A percentile compares a stretch with the other conserved stretches of the same genome.
Evolutionary conservation across 305 asterid species (phyloP).

Genomic region (Fraxinus ornus): DNA sequence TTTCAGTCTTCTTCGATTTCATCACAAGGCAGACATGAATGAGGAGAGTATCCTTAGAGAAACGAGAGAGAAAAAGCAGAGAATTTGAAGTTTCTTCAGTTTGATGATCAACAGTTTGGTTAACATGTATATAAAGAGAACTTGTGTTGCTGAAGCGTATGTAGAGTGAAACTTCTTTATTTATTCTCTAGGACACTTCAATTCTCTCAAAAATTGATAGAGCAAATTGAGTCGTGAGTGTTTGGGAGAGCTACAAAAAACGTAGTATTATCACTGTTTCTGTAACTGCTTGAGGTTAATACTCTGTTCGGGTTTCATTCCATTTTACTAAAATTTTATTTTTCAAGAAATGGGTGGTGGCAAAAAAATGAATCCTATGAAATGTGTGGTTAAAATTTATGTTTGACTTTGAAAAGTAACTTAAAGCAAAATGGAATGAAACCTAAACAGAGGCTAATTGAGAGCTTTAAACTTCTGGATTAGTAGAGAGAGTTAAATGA

Average conservation of each 20-base stretch:
- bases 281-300: neutral
- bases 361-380: neutral
- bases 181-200: neutral
- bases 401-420: neutral
- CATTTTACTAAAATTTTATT: neutral
- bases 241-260: neutral
- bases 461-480: neutral
- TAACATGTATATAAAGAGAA: neutral
- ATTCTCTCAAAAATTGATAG: neutral
- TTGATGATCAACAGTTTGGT: neutral
- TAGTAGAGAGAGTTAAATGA: neutral
- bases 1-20: neutral
- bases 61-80: neutral
- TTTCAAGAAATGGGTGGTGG: neutral
- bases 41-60: neutral
- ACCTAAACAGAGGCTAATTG: neutral
- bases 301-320: neutral
- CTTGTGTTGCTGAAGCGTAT: neutral
- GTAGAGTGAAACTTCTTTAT: neutral
- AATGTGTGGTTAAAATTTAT: neutral
- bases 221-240: neutral
- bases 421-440: neutral
- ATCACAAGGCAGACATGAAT: neutral
- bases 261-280: neutral
- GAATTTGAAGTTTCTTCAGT: conserved; percentile 1